Conservation (phyloP, 2,329 filamentous ascomycete genomes). For the Penicillium occitanis region DNA sequence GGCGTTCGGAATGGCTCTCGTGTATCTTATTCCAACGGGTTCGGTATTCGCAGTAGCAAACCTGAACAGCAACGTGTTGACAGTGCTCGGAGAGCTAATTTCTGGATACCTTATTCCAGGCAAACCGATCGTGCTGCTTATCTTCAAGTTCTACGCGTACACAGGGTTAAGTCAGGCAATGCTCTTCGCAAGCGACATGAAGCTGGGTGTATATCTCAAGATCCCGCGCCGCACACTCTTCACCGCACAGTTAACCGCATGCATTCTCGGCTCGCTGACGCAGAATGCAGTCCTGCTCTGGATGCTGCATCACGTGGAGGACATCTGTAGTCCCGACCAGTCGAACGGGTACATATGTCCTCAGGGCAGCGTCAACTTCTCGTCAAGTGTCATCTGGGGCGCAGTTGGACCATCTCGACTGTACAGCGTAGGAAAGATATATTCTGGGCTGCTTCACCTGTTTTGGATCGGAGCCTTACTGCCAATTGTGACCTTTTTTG, state of each 20-base stretch:
- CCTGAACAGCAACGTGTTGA: slow-evolving; percentile 42
- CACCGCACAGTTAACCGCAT: slow-evolving; percentile 49
- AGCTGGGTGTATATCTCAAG: slow-evolving; percentile 54
- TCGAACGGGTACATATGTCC: slow-evolving; percentile 51
- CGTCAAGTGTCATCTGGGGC: slow-evolving; percentile 50
- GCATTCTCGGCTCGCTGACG: slow-evolving; percentile 46
- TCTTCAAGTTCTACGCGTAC: slow-evolving; percentile 59
- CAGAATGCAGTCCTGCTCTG: slow-evolving; percentile 40
- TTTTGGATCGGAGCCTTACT: slow-evolving; percentile 51
- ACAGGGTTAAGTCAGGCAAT: slow-evolving; percentile 54
- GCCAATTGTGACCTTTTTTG: slow-evolving; percentile 49
- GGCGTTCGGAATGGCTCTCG: slow-evolving; percentile 38
- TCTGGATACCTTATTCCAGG: slow-evolving; percentile 44
- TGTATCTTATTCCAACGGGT: slow-evolving; percentile 44
- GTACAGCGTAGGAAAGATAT: slow-evolving; percentile 48
- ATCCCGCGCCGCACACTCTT: slow-evolving; percentile 50
- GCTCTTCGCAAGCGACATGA: slow-evolving; percentile 51
- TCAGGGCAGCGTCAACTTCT: slow-evolving; percentile 46
- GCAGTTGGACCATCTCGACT: slow-evolving; percentile 50
- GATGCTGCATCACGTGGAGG: slow-evolving; percentile 36
- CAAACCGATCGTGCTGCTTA: slow-evolving; percentile 44
- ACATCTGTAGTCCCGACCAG: slow-evolving; percentile 42
- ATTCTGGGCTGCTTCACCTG: slow-evolving; percentile 48
- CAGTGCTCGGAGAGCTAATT: slow-evolving; percentile 44
- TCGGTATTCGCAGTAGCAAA: slow-evolving; percentile 45